Base-by-base conservation (phyloP, 192 early-diverging fungal species). In the Thoreauomyces humboldtii region DNA sequence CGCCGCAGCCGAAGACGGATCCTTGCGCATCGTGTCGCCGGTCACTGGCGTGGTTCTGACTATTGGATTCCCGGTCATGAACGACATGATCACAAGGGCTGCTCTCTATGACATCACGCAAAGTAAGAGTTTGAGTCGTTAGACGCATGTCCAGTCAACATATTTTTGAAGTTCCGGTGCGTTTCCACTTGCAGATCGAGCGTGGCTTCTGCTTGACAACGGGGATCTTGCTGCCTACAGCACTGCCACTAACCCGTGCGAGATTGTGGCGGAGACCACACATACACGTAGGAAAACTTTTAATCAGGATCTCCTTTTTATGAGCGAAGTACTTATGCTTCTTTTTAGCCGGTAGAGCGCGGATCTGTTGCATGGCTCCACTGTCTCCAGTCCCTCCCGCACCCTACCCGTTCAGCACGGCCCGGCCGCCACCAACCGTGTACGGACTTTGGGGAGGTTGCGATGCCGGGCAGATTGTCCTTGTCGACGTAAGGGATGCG, bases 401-500 rank as follows among this genome's bases (percentile, higher is more conserved):
- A 6, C 9, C 17, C 38, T 2, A 14, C 31, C 19, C 34, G 11
- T 9, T 31, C 34, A 22, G 11, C 27, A 37, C 34, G 11, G 44
- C 12, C 34, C 35, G 50, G 12, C 51, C 44, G 24, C 37, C 22
- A 27, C 65, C 72, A 28, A 66, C 64, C 21, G 65, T 73, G n/a
- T 82, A 59, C 53, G 61, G 60, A 19, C 31, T 82, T 19, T 43
- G 84, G 29, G 68, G 73, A 19, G 81, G 78, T 7, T 81, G 78
- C 2, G 72, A 82, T 36, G 70, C 62, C 22, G 81, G 81, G 17
- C 81, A 82, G 58, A 61, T 82, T 54, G 64, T 78, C 6, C 41
- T 75, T 5, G 33, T 75, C 29, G 80, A 82, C 66, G 58, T 78
- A 31, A 48, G 72, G 55, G 33, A 57, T 27, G 43, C 44, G 11